Conservation (phyloP, 1,139 yeast genomes). For the Candida freyschussii region DNA sequence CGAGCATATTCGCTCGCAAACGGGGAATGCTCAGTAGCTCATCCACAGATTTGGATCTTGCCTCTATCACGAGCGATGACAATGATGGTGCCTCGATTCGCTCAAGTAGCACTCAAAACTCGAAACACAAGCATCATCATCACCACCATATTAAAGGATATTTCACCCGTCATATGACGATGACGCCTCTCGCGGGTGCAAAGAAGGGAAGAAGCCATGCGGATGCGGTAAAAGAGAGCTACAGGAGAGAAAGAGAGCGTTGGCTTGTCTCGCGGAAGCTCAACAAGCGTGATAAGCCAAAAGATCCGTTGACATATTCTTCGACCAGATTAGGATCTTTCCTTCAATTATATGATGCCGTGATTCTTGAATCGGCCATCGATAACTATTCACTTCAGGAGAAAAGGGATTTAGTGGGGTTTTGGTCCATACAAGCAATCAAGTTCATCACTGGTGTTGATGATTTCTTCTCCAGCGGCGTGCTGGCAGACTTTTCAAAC, state of each 20-base stretch:
- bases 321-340: constrained; percentile 15
- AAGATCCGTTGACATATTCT: constrained; percentile 18
- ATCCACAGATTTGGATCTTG: constrained; percentile 3
- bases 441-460: constrained; percentile 19
- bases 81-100: no score
- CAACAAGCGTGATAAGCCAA: constrained; percentile 5
- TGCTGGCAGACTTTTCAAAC: constrained; percentile 19
- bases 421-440: constrained; percentile 22
- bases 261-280: constrained; percentile 15
- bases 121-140: background rate
- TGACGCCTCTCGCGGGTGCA: constrained; percentile 14
- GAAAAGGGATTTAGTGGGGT: constrained; percentile 13
- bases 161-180: constrained; percentile 10
- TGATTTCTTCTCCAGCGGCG: constrained; percentile 6
- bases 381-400: constrained; percentile 3
- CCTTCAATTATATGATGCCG: constrained; percentile 17
- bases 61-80: constrained; percentile 3
- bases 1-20: constrained; percentile 6
- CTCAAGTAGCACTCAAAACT: constrained; percentile 2
- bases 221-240: constrained; percentile 13
- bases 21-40: no score
- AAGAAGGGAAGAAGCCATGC: constrained; percentile 3
- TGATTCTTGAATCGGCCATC: background rate
- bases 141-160: background rate
- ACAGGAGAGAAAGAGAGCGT: constrained; percentile 14